phyloP scores from a whole-genome alignment of 106 monocot species.

The Agapanthus africanus region DNA sequence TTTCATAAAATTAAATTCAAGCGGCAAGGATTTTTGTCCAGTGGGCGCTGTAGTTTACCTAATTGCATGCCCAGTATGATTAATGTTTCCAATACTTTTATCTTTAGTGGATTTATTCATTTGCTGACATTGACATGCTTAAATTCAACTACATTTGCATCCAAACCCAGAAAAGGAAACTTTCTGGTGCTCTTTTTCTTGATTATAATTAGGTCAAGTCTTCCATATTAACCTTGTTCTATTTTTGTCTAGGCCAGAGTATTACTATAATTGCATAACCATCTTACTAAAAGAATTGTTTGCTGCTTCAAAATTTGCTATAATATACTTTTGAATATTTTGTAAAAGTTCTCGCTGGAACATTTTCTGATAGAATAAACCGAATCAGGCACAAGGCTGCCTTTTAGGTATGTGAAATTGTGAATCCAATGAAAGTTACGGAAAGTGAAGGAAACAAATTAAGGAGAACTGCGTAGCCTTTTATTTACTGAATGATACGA shows the following conservation, averaged over 20 bases:
- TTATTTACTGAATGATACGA: neutral
- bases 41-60: neutral
- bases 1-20: neutral
- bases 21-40: neutral
- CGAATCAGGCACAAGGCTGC: no score
- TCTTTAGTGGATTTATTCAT: neutral
- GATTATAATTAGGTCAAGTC: neutral
- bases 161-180: neutral
- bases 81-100: neutral
- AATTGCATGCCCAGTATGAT: neutral
- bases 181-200: neutral
- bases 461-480: neutral
- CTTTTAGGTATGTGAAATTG: no score
- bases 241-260: neutral
- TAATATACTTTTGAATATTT: no score
- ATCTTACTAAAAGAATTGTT: neutral
- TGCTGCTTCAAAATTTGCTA: neutral
- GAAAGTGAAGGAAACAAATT: neutral
- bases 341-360: no score
- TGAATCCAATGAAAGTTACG: neutral
- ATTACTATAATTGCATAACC: neutral
- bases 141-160: neutral
- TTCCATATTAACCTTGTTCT: neutral
- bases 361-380: no score
- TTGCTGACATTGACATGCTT: neutral